These are phyloP conservation scores for Suhomyces coccinellae DNA, from an alignment of 1,139 yeast species.

Conservation along the genomic window DNA sequence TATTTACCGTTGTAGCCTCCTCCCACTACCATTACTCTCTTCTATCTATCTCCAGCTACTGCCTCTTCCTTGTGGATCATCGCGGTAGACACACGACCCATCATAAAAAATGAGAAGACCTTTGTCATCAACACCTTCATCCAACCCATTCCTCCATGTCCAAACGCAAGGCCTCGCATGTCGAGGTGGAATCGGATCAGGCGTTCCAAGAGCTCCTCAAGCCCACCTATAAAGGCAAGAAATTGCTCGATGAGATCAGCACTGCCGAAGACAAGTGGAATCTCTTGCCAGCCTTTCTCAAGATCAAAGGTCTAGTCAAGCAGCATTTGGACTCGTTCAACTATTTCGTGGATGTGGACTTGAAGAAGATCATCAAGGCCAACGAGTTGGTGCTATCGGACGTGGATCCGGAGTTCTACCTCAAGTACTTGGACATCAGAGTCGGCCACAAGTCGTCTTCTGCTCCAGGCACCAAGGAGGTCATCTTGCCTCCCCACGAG, in stretches of 20 bases:
- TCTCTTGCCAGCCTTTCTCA: constrained; percentile 87
- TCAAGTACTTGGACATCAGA: constrained; percentile 87
- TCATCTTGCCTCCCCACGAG: constrained; percentile 87
- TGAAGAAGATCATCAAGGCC: constrained; percentile 88
- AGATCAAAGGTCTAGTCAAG: constrained; percentile 93
- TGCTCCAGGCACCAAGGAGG: constrained; percentile 55
- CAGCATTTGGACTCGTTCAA: constrained; percentile 97
- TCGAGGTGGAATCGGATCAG: constrained; percentile 34
- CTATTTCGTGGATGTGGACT: constrained; percentile 89
- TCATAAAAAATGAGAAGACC: constrained; percentile 9
- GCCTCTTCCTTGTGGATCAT: neutral
- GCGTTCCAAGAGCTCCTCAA: constrained; percentile 75
- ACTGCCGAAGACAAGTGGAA: constrained; percentile 97
- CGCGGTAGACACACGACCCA: constrained; percentile 6
- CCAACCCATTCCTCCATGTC: constrained; percentile 13
- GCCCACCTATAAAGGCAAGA: constrained; percentile 84
- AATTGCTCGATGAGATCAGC: constrained; percentile 79
- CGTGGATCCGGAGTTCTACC: constrained; percentile 94
- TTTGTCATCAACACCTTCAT: constrained; percentile 7
- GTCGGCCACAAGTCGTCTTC: constrained; percentile 72
- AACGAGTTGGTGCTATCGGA: constrained; percentile 87
- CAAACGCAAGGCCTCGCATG: constrained; percentile 21
- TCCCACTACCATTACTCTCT: neutral
- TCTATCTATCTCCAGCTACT: neutral
- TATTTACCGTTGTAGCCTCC: too few relatives aligned